Percentiles rank a stretch among this genome's conserved stretches.
phyloP scores from a whole-genome alignment of 305 asterid genomes.

The Fraxinus baroniana region DNA sequence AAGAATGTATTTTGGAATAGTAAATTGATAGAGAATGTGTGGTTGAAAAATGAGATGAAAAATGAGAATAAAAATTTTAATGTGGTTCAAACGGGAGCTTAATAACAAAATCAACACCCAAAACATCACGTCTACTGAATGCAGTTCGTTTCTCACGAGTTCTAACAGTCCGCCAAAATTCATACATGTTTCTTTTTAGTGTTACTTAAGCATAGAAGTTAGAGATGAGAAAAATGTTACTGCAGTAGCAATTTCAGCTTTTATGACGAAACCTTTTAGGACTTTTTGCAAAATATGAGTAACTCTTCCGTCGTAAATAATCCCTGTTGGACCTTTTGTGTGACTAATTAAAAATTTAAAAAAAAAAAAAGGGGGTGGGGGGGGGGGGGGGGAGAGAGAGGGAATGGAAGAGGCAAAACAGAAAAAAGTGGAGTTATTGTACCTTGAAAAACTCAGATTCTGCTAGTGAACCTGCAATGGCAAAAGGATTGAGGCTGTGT shows the following conservation, averaged over 20 bases:
- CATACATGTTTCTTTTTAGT: neutral
- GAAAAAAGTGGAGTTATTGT: neutral
- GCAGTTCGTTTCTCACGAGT: neutral
- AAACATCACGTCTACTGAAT: too few relatives aligned
- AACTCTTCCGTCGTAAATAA: neutral
- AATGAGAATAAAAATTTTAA: too few relatives aligned
- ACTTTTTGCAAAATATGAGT: too few relatives aligned
- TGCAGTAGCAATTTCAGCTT: neutral
- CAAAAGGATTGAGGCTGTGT: conserved; percentile 26
- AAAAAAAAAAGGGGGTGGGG: neutral
- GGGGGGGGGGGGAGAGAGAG: neutral
- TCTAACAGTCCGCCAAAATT: neutral
- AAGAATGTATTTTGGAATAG: too few relatives aligned
- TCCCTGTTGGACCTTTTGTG: neutral
- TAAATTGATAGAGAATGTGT: too few relatives aligned
- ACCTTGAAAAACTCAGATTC: conserved; percentile 49
- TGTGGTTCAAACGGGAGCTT: too few relatives aligned
- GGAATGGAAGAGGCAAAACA: neutral
- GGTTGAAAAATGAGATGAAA: too few relatives aligned
- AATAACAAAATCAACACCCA: neutral
- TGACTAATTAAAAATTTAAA: neutral
- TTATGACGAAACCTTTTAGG: too few relatives aligned
- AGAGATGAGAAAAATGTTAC: neutral
- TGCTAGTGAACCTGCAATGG: conserved; percentile 22
- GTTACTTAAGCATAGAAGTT: neutral